These are phyloP conservation scores for Debaryomyces prosopidis DNA, from an alignment of 805 yeast species.

Conservation along the genomic window DNA sequence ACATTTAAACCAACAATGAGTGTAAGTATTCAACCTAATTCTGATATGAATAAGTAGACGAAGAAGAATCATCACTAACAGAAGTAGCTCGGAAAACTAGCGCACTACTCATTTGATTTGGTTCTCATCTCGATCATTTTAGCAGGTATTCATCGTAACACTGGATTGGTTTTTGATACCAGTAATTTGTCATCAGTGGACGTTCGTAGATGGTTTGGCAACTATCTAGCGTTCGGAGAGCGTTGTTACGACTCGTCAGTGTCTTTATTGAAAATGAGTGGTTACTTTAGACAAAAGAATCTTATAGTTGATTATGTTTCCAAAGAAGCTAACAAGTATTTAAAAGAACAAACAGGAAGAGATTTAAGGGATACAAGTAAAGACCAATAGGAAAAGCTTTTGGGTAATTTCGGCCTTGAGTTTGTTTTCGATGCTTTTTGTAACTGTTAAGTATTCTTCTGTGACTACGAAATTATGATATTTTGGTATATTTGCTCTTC, in stretches of 20 bases:
- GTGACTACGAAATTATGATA: no score
- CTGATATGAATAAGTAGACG: constrained; percentile 3
- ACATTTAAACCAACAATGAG: constrained; percentile 4
- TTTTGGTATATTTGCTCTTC: no score
- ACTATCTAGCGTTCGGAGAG: constrained; percentile 63
- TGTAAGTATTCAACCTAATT: constrained; percentile 3
- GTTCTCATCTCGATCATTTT: constrained; percentile 76
- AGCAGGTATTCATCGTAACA: constrained; percentile 82
- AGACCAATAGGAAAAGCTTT: constrained; percentile 3
- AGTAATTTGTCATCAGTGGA: constrained; percentile 47
- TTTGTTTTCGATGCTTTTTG: no score
- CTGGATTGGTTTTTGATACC: constrained; percentile 68
- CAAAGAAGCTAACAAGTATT: constrained; percentile 27
- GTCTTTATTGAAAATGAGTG: constrained; percentile 45
- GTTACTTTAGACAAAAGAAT: constrained; percentile 50
- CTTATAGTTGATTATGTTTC: constrained; percentile 35
- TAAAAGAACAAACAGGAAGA: constrained; percentile 33
- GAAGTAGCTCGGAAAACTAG: constrained; percentile 56
- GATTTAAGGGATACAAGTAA: constrained; percentile 23
- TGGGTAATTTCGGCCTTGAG: no score
- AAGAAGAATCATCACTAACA: background rate
- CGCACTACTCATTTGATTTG: constrained; percentile 77
- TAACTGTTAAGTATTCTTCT: no score
- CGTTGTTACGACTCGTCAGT: constrained; percentile 51
- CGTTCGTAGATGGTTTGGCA: constrained; percentile 48